Conservation (phyloP, 306 rosid genomes). For the Lablab purpureus region DNA sequence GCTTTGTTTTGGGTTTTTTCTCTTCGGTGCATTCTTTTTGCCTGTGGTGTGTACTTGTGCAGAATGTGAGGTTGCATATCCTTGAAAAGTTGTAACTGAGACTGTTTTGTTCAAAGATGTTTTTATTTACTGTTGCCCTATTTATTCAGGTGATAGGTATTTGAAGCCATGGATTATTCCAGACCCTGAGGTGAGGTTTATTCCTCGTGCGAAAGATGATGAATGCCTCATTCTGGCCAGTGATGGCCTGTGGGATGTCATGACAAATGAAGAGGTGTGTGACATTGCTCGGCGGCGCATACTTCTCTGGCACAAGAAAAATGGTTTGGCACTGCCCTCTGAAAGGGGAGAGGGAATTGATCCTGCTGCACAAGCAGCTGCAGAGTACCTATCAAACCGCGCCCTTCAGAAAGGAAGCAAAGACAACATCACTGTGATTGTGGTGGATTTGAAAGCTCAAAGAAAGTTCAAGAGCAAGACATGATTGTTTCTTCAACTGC, state of each 20-base stretch:
- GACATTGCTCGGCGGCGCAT: constrained; percentile 81
- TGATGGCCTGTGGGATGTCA: constrained; percentile 93
- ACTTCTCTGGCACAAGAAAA: constrained; percentile 88
- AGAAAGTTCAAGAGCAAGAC: constrained; percentile 84
- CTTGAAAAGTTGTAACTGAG: constrained; percentile 23
- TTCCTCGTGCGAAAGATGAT: constrained; percentile 80
- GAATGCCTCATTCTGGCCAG: constrained; percentile 90
- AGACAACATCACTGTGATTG: constrained; percentile 84
- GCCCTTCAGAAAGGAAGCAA: constrained; percentile 91
- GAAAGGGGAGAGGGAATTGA: constrained; percentile 78
- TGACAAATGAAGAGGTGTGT: constrained; percentile 86
- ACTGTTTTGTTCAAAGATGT: constrained; percentile 3
- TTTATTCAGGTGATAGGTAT: constrained; percentile 84
- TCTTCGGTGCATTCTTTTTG: neutral
- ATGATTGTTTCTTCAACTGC: constrained; percentile 47
- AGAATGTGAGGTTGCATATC: neutral
- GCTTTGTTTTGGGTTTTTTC: constrained; percentile 12
- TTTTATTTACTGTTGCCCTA: constrained; percentile 17
- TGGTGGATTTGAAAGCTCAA: constrained; percentile 88
- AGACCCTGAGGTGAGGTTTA: constrained; percentile 82
- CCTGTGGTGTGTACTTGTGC: neutral
- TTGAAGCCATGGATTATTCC: constrained; percentile 94
- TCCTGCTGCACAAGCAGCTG: constrained; percentile 95
- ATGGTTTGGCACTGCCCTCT: constrained; percentile 57
- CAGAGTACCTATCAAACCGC: constrained; percentile 76